Evolutionary conservation across 2,329 filamentous ascomycete species (phyloP), one percentile per base, ranked within the genome.

Genomic region (Penicillium occitanis): DNA sequence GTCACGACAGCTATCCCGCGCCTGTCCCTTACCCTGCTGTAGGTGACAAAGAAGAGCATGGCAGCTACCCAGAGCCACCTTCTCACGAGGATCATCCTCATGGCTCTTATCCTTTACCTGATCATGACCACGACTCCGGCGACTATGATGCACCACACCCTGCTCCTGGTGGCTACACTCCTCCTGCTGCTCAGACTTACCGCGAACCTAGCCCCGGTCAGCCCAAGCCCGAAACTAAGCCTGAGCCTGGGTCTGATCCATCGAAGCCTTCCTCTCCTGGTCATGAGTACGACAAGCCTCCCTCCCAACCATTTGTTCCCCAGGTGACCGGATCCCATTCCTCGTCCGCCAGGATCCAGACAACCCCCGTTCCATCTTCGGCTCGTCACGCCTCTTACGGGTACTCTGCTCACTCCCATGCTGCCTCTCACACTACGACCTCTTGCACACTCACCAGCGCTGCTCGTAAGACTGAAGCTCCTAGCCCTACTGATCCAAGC

Each of bases 231-330:
- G 33, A 59, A 2, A 22, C 53, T 2, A 19, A 61, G 30, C 44
- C n/a, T 13, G 30, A 40, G 13, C 42, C 35, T 1, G 48, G 22
- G 11, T 35, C n/a, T n/a, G 48, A 55, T 7, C 1, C 30, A 28
- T 2, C 11, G 8, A 55, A 57, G 50, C 61, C 61, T 1, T 22
- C 7, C n/a, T 11, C 50, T 44, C 50, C 62, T 30, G 48, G 61
- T 6, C 62, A 19, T 25, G 25, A 64, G 17, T 64, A 64, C 22
- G 14, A 35, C 17, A 64, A 58, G 28, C 62, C 62, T 30, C 22
- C 35, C 4, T 11, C 50, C 13, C 25, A 58, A 25, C 25, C 51
- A 5, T 42, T 28, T 35, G 51, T 48, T 11, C 53, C 51, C 11
- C 62, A 60, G 25, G 57, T 60, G 37, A 60, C 57, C 3, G 22